Evolutionary conservation across 176 grass and related monocot species (phyloP).

Genomic region (Juncus inflexus): DNA sequence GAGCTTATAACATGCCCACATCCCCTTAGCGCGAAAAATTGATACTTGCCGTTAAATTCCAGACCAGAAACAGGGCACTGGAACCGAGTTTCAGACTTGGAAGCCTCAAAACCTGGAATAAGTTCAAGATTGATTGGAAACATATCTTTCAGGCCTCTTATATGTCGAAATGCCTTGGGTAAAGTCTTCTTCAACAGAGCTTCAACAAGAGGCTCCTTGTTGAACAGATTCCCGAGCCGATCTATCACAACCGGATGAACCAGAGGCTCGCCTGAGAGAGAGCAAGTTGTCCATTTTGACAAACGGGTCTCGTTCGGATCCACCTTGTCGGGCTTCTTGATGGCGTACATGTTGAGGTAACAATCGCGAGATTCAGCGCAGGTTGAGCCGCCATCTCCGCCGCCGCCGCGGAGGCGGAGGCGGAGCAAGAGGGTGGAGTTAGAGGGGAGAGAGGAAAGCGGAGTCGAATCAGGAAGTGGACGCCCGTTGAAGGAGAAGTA

Average conservation of each 20-base stretch:
- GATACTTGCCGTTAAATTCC: constrained; percentile 85
- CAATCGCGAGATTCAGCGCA: constrained; percentile 97
- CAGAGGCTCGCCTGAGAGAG: constrained; percentile 76
- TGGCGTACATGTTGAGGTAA: constrained; percentile 96
- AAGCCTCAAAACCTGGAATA: constrained; percentile 26
- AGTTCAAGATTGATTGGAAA: constrained; percentile 64
- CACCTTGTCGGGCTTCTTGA: constrained; percentile 94
- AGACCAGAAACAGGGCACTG: constrained; percentile 76
- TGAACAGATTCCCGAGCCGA: constrained; percentile 79
- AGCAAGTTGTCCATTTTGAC: constrained; percentile 85
- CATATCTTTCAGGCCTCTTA: constrained; percentile 82
- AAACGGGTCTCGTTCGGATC: constrained; percentile 90
- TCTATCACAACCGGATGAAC: constrained; percentile 56
- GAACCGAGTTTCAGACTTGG: constrained; percentile 48
- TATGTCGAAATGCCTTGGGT: constrained; percentile 63
- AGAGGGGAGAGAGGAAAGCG: constrained; percentile 27
- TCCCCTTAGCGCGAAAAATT: constrained; percentile 50
- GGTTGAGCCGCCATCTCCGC: constrained; percentile 90
- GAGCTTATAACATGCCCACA: constrained; percentile 83
- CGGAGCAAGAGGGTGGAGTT: constrained; percentile 39
- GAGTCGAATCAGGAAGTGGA: constrained; percentile 25
- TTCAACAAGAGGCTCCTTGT: constrained; percentile 97
- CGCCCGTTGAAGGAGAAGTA: constrained; percentile 65
- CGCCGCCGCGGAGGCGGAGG: constrained; percentile 62
- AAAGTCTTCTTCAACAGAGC: constrained; percentile 77